Base-by-base conservation (phyloP, 768 basidiomycete genomes). In the Tremella mesenterica region DNA sequence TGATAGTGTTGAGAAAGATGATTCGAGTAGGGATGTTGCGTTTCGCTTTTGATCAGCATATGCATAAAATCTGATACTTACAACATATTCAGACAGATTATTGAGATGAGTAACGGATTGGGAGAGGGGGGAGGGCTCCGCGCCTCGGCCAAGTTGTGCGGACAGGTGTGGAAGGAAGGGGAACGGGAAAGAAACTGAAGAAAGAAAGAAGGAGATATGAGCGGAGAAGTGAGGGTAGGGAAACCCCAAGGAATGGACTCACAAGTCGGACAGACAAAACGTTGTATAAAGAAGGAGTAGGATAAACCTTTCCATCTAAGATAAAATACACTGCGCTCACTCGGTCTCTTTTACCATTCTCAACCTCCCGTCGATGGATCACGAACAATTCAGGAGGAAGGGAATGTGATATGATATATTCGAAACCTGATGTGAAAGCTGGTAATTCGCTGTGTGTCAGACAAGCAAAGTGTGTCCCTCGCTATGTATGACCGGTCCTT, bases 361-460 rank as follows among this genome's bases (percentile, higher is more conserved):
- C 53, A 3, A 68, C 60, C 14, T 60, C 58, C 4, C 67, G 38
- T 20, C 44, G 39, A 28, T 69, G 64, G 25, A 69, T 54, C 9
- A 62, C 44, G 52, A 65, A 69, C 25, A 69, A 45, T 7, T 56
- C 48, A 4, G 67, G 67, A 16, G 64, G 61, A 30, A 56, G 62
- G 16, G 61, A 33, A 44, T 70, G 68, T 2, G 65, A 48, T 27
- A 70, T 44, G 29, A 66, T 48, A 43, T 67, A 70, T 57, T 70
- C 68, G 54, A 69, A 69, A 9, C 67, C 67, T 3, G 53, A 50
- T 3, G 46, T 57, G 57, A 69, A 65, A 6, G 55, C 56, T n/a
- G 52, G 53, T 4, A 69, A 53, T 33, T 61, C 61, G 28, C 67
- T 69, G 41, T n/a, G n/a, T 23, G n/a, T n/a, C n/a, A n/a, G n/a